These are phyloP conservation scores for Osmanthus fragrans DNA, from an alignment of 257 asterid genomes.

Conservation along the genomic window DNA sequence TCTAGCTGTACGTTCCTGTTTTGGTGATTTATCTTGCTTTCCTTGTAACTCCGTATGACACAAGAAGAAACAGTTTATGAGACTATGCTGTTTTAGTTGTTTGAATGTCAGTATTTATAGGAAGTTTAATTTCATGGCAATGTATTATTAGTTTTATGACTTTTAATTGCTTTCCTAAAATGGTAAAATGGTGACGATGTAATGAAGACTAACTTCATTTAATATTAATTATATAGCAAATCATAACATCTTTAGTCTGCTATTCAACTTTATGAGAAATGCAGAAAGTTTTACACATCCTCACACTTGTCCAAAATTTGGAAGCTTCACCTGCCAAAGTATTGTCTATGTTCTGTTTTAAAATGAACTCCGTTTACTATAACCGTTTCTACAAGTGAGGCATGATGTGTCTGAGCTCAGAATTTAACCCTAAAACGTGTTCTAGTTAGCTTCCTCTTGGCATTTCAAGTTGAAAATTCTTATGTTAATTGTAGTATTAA, in stretches of 20 bases:
- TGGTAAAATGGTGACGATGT: background rate
- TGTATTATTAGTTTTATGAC: background rate
- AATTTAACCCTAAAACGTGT: background rate
- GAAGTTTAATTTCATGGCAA: background rate
- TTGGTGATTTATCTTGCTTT: background rate
- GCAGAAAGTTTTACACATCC: background rate
- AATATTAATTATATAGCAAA: background rate
- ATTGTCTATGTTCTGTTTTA: background rate
- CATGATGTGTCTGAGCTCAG: background rate
- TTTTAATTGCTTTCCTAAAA: background rate
- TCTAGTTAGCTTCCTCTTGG: constrained; percentile 14
- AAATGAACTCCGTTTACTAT: background rate
- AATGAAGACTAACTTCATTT: background rate
- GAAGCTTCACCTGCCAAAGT: background rate
- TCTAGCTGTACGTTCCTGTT: background rate
- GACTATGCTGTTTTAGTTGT: constrained; percentile 4
- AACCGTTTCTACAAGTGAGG: constrained; percentile 4
- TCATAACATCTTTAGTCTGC: background rate
- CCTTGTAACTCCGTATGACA: background rate
- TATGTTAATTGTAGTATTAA: background rate
- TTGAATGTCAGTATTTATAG: background rate
- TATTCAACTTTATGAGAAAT: background rate
- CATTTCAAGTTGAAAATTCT: background rate
- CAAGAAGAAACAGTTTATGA: background rate
- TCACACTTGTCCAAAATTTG: background rate